Conservation (phyloP, 768 basidiomycete genomes). For the Rubroboletus pulcherrimus region DNA sequence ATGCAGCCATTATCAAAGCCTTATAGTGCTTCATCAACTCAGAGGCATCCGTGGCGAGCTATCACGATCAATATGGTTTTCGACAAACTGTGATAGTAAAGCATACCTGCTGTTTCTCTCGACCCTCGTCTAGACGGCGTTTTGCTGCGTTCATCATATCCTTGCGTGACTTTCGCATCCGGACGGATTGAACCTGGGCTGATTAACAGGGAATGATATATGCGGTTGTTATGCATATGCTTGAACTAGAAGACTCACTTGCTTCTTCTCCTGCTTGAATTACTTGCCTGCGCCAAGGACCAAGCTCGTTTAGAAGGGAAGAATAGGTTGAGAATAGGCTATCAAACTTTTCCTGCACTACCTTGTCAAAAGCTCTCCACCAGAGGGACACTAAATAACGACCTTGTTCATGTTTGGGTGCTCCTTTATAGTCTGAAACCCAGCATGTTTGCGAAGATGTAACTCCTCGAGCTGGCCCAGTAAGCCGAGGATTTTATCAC, state of each 20-base stretch:
- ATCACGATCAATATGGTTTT: not conserved
- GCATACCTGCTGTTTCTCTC: constrained; percentile 38
- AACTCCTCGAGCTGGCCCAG: constrained; percentile 23
- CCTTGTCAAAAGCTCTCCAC: constrained; percentile 5
- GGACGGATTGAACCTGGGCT: constrained; percentile 33
- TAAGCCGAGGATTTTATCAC: constrained; percentile 17
- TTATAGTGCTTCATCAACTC: constrained; percentile 42
- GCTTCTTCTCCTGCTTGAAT: constrained; percentile 32
- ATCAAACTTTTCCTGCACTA: constrained; percentile 21
- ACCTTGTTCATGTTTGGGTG: constrained; percentile 18
- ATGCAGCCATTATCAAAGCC: constrained; percentile 29
- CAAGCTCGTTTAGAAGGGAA: constrained; percentile 31
- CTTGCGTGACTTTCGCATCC: constrained; percentile 33
- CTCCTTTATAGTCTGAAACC: constrained; percentile 4
- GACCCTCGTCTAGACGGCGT: constrained; percentile 32
- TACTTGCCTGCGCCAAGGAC: constrained; percentile 27
- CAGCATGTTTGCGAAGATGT: constrained; percentile 13
- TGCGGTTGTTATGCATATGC: not conserved
- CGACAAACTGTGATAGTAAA: not conserved
- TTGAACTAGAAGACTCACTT: constrained; percentile 24
- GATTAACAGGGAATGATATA: constrained; percentile 1
- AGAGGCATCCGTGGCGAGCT: constrained; percentile 38
- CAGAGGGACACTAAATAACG: not conserved
- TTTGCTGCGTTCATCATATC: constrained; percentile 33
- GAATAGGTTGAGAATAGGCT: constrained; percentile 21